These are phyloP conservation scores for Dendrocalamus latiflorus DNA, from an alignment of 202 grass and related monocot genomes.

Conservation along the genomic window DNA sequence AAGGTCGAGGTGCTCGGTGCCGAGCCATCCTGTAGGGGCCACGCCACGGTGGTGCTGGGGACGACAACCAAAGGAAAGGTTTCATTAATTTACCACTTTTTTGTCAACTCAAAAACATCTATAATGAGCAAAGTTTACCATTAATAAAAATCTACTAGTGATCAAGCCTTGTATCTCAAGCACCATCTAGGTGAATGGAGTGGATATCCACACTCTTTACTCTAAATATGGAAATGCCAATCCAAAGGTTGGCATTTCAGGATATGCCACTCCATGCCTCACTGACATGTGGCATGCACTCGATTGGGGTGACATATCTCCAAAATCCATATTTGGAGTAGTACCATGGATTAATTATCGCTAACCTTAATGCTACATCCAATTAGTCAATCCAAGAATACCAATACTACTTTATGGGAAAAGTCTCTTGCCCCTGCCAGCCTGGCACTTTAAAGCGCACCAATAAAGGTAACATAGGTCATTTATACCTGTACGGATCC, in stretches of 20 bases:
- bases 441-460: not conserved
- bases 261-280: not conserved
- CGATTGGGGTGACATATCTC: not conserved
- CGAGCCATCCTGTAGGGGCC: no score
- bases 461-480: not conserved
- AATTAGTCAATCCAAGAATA: not conserved
- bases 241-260: not conserved
- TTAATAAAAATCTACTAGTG: no score
- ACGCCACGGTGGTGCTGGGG: no score
- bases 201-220: not conserved
- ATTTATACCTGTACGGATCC: not conserved
- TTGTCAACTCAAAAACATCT: not conserved
- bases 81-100: not conserved
- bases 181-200: not conserved
- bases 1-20: no score
- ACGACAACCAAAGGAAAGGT: not conserved
- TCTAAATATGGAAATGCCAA: not conserved
- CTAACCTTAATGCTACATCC: no score
- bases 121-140: not conserved
- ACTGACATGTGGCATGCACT: not conserved
- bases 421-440: not conserved
- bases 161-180: not conserved
- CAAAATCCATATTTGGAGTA: no score
- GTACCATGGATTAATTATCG: no score
- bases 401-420: not conserved